phyloP scores from a whole-genome alignment of 768 basidiomycete species.

The Naganishia kalamii region DNA sequence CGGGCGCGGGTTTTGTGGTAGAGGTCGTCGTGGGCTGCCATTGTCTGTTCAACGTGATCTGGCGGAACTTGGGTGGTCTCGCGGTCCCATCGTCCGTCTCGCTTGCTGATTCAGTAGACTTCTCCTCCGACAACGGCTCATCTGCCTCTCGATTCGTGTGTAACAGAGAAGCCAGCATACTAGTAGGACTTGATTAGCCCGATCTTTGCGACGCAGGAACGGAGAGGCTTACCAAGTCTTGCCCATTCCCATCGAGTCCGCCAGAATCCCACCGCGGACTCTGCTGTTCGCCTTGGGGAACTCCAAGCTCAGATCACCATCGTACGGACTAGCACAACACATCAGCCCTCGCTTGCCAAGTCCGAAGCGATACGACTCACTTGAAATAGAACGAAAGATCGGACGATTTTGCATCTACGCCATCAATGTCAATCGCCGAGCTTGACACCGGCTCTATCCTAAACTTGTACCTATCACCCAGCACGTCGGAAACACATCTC shows the following conservation, averaged over 20 bases:
- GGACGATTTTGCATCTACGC: not conserved
- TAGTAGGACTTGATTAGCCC: not conserved
- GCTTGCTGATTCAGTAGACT: slow-evolving; percentile 25
- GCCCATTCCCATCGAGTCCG: slow-evolving; percentile 56
- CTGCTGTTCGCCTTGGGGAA: slow-evolving; percentile 75
- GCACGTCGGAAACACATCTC: not conserved
- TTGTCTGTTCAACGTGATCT: slow-evolving; percentile 44
- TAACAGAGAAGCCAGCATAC: slow-evolving; percentile 79
- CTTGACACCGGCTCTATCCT: slow-evolving; percentile 56
- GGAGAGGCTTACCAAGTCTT: slow-evolving; percentile 35
- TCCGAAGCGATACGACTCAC: slow-evolving; percentile 35
- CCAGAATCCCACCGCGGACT: slow-evolving; percentile 81
- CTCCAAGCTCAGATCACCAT: slow-evolving; percentile 69
- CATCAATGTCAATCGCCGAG: slow-evolving; percentile 72
- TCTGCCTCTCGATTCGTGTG: slow-evolving; percentile 59
- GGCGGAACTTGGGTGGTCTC: slow-evolving; percentile 43
- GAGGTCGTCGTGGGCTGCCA: slow-evolving; percentile 54
- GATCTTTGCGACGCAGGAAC: not conserved
- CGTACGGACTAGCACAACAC: slow-evolving; percentile 40
- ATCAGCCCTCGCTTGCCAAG: slow-evolving; percentile 30
- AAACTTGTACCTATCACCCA: slow-evolving; percentile 60
- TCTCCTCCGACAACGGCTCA: slow-evolving; percentile 32
- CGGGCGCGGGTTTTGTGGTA: slow-evolving; percentile 47
- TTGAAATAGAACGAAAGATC: slow-evolving; percentile 68
- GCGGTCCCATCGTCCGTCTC: slow-evolving; percentile 30